Conservation (phyloP, 2,329 filamentous ascomycete species). For the Fusarium tuaranense region DNA sequence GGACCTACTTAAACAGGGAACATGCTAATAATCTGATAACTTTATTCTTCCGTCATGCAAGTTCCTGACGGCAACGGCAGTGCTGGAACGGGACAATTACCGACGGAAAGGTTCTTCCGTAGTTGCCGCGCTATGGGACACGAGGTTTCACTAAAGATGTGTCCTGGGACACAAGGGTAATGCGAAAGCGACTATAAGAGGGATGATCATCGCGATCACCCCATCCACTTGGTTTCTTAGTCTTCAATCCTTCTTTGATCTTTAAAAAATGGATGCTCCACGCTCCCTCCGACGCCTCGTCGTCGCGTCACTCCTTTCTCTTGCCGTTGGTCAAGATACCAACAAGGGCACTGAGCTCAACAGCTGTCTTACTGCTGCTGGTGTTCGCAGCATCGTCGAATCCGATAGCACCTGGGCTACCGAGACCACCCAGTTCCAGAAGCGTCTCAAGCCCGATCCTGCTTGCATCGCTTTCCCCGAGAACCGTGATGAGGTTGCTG, state of each 20-base stretch:
- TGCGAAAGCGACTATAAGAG: neutral
- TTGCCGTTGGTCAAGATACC: neutral
- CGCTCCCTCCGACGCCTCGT: neutral
- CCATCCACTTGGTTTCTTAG: neutral
- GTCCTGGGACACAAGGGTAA: neutral
- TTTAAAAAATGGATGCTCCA: neutral
- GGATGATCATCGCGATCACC: neutral
- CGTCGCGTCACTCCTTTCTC: neutral
- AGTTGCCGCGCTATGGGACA: neutral
- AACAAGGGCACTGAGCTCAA: neutral
- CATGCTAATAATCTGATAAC: neutral
- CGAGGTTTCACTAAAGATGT: neutral
- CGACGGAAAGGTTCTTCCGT: neutral
- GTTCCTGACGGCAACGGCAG: neutral
- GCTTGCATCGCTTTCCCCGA: conserved; percentile 38
- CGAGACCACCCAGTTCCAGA: conserved; percentile 37
- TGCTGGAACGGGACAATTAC: neutral
- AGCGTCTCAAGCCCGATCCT: conserved; percentile 35
- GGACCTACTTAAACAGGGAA: neutral
- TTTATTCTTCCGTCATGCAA: neutral
- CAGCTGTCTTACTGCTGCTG: conserved; percentile 9
- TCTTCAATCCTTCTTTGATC: neutral
- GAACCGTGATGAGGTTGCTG: conserved; percentile 35
- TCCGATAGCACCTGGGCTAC: conserved; percentile 31
- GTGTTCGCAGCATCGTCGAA: conserved; percentile 34